Conservation (phyloP, 2,329 filamentous ascomycete genomes). For the Neonectria coccinea region DNA sequence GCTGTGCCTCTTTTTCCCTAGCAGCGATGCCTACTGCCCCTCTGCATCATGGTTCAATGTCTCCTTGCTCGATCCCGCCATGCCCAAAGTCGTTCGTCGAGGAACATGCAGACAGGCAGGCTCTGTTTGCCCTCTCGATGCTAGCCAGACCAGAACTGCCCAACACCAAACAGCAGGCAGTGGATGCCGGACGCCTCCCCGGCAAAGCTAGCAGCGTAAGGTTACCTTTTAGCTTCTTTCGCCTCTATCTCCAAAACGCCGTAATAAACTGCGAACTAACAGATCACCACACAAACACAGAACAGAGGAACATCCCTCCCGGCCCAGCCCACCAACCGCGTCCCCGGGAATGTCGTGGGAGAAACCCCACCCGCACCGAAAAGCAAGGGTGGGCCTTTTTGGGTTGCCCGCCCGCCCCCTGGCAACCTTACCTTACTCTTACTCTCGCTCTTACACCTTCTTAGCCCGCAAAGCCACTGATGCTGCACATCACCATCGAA, state of each 20-base stretch:
- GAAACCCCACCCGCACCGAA: slow-evolving; percentile 17
- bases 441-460: slow-evolving; percentile 5
- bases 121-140: background rate
- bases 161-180: background rate
- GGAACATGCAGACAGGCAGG: too few species aligned
- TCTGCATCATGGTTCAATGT: background rate
- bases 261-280: background rate
- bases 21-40: background rate
- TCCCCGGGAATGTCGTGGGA: background rate
- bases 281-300: too few species aligned
- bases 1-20: background rate
- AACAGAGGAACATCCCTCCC: slow-evolving; percentile 2
- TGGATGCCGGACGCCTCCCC: background rate
- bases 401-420: slow-evolving; percentile 9
- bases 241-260: slow-evolving; percentile 17
- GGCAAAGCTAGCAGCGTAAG: slow-evolving; percentile 7
- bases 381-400: too few species aligned
- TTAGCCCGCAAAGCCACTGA: slow-evolving; percentile 11
- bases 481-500: slow-evolving; percentile 22
- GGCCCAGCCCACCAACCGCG: slow-evolving; percentile 15
- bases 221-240: slow-evolving; percentile 11
- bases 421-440: slow-evolving; percentile 6
- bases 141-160: background rate
- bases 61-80: slow-evolving; percentile 3
- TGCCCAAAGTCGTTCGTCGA: background rate